Evolutionary conservation across 768 basidiomycete genomes (phyloP), one percentile per base, ranked within the genome.

Genomic region (Phaffia australis): DNA sequence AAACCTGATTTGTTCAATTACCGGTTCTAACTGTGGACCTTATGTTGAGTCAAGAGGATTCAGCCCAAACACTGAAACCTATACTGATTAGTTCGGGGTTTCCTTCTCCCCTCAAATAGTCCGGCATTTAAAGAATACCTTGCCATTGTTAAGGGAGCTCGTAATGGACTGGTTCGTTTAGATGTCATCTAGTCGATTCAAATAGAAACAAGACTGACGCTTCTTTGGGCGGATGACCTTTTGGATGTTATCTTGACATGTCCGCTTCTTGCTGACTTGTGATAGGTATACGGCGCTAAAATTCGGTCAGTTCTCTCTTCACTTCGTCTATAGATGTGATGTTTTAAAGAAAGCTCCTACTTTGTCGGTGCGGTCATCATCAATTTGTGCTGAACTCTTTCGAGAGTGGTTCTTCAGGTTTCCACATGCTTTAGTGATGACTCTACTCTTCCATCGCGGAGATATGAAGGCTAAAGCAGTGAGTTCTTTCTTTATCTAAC

Each of bases 371-470:
- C 47, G 18, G 58, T 47, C n/a, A 29, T 25, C 14, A 18, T 35
- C 35, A 4, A 14, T 15, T 3, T 62, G 25, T 52, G 15, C 30
- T 23, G 51, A 25, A 27, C 48, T 3, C 7, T n/a, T 48, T 21
- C n/a, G 60, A 47, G 1, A 29, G n/a, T 46, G 50, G 1, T 46
- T 29, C 8, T 21, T 57, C 30, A 76, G 74, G 91, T 93, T 94
- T 72, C 94, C 94, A 49, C 94, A 98, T 81, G 94, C 94, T 1
- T 79, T 98, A 32, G 86, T 98, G 59, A 97, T 97, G 93, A 87
- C 91, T 27, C 83, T 95, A 68, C 80, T 98, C 51, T 98, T 97
- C 73, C 90, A 91, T 42, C 83, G 86, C 57, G 91, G 91, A 79
- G 83, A 88, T 90, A 95, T 71, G 76, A 89, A 83, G 5, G 69